A percentile compares a stretch with the other conserved stretches of the same genome.
Evolutionary conservation across 768 basidiomycete genomes (phyloP).

Genomic region (Tylopilus vinaceipallidus): DNA sequence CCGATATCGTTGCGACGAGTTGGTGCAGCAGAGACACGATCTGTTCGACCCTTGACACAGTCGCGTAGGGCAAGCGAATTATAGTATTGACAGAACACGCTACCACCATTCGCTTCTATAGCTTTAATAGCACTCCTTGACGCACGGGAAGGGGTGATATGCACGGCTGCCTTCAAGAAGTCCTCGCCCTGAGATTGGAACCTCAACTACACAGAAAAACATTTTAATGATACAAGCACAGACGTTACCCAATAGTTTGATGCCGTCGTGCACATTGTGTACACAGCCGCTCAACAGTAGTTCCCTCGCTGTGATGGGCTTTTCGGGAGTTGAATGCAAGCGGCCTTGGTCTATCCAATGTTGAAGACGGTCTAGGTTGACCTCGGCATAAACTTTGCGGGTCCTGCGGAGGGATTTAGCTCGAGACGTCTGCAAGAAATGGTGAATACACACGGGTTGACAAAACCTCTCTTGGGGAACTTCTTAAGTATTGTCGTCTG

Average conservation of each 20-base stretch:
- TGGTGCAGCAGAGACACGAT: slow-evolving; percentile 73
- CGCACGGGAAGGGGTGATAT: slow-evolving; percentile 81
- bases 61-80: slow-evolving; percentile 83
- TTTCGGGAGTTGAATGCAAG: slow-evolving; percentile 69
- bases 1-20: slow-evolving; percentile 84
- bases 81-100: slow-evolving; percentile 88
- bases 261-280: slow-evolving; percentile 85
- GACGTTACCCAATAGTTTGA: slow-evolving; percentile 88
- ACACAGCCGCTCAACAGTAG: slow-evolving; percentile 84
- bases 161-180: slow-evolving; percentile 66
- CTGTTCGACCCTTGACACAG: slow-evolving; percentile 67
- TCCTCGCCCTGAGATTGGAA: slow-evolving; percentile 52
- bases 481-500: slow-evolving; percentile 90
- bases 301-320: slow-evolving; percentile 86
- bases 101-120: slow-evolving; percentile 79
- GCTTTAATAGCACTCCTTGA: slow-evolving; percentile 84
- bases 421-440: not conserved
- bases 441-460: slow-evolving; percentile 72
- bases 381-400: slow-evolving; percentile 70
- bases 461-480: slow-evolving; percentile 93
- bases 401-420: slow-evolving; percentile 47
- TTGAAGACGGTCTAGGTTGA: slow-evolving; percentile 87
- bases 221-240: slow-evolving; percentile 23
- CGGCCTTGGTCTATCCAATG: slow-evolving; percentile 88
- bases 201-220: not conserved